Base-by-base conservation (phyloP, 1,284 basidiomycete genomes). In the Puccinia polysora region DNA sequence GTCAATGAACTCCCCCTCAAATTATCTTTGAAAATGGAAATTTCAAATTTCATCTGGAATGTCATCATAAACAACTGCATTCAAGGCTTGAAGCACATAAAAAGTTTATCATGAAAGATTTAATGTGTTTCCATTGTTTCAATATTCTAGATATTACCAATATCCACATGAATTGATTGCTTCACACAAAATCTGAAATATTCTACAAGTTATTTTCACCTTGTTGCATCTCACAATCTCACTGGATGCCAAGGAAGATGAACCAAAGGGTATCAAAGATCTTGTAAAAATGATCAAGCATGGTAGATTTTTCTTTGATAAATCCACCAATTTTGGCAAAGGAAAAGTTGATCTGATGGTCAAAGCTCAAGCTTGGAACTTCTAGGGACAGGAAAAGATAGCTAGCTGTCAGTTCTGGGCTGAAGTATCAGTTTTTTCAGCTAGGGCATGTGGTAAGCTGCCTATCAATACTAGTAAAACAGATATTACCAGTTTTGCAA, bases 311-410 rank as follows among this genome's bases (percentile, higher is more conserved):
- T 93, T 86, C 77, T 79, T 95, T 25, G 92, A 90, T 77, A 91
- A 88, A 0, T 86, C 89, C 1, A 97, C 95, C 0, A 92, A 97
- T 78, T 84, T 97, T 3, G 96, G 96, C 8, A 92, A 96, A 72
- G 89, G 89, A 64, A 95, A 97, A 80, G 95, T 91, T 7, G 91
- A 83, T 67, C 91, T 90, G 87, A 90, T 88, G 71, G 85, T 88
- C 47, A 90, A 88, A 5, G 90, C 85, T 18, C 86, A 88, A 64
- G 81, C 94, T 40, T 84, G 89, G 18, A 98, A 98, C 80, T 84
- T 89, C 4, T 89, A 97, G 76, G 95, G 96, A 30, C 90, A 91
- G 1, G 94, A 89, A 20, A 96, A 99, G 0, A 86, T 87, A 73
- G 86, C 88, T 68, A 86, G 92, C 0, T 95, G 91, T 80, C 84